phyloP scores from a whole-genome alignment of 2,329 filamentous ascomycete species.

The Fonsecaea nubica region DNA sequence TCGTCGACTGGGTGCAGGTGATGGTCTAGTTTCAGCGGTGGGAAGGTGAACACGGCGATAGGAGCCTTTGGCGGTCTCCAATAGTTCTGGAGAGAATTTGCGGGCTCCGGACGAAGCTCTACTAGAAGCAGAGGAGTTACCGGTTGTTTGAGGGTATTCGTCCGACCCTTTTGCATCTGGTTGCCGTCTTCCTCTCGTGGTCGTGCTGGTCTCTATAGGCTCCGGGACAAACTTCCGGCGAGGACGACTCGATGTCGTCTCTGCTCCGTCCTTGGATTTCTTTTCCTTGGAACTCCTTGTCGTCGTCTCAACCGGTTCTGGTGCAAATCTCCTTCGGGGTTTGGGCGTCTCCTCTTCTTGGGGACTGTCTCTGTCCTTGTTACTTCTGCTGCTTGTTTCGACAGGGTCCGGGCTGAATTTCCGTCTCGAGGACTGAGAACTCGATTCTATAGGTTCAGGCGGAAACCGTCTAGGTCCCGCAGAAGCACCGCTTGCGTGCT shows the following conservation, averaged over 20 bases:
- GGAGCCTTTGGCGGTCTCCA: conserved; percentile 78
- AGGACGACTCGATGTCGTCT: conserved; percentile 46
- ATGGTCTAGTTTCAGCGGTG: conserved; percentile 17
- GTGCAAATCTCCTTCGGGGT: conserved; percentile 46
- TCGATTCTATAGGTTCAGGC: conserved; percentile 42
- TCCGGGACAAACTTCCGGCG: conserved; percentile 70
- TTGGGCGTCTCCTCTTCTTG: conserved; percentile 28
- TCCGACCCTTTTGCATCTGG: conserved; percentile 22
- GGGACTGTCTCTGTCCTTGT: conserved; percentile 34
- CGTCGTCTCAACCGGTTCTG: conserved; percentile 55
- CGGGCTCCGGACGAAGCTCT: conserved; percentile 42
- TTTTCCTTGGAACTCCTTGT: conserved; percentile 46
- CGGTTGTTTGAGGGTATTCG: conserved; percentile 27
- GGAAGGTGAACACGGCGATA: conserved; percentile 58
- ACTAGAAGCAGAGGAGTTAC: conserved; percentile 27
- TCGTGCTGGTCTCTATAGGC: conserved; percentile 72
- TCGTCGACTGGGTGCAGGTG: conserved; percentile 11
- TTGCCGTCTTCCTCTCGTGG: conserved; percentile 23
- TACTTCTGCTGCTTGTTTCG: conserved; percentile 38
- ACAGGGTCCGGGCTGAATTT: conserved; percentile 44
- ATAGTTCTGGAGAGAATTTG: conserved; percentile 77
- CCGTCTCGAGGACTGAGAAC: conserved; percentile 34
- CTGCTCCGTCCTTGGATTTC: conserved; percentile 32
- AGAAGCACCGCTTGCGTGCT: conserved; percentile 20
- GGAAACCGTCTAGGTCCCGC: conserved; percentile 36